These are phyloP conservation scores for Panaeolus papilionaceus DNA, from an alignment of 768 basidiomycete species.

Conservation along the genomic window DNA sequence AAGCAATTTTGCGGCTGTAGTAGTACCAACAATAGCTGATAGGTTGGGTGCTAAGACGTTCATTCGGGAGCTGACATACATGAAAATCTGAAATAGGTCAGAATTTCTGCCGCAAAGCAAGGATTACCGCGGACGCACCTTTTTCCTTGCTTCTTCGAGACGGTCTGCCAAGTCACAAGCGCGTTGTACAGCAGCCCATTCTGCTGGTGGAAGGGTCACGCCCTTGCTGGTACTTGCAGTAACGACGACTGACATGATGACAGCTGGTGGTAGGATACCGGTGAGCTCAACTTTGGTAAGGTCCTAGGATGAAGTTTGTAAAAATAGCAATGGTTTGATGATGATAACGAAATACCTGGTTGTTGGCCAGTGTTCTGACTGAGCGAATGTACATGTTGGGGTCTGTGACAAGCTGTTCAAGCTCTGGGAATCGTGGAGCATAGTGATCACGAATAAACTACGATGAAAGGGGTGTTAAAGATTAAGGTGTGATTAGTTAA, in stretches of 20 bases:
- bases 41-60: conserved; percentile 98
- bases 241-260: conserved; percentile 95
- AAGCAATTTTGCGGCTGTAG: conserved; percentile 96
- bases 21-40: conserved; percentile 97
- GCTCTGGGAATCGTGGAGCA: conserved; percentile 91
- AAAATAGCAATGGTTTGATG: not conserved
- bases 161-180: conserved; percentile 91
- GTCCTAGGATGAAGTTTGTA: conserved; percentile 55
- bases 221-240: conserved; percentile 94
- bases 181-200: conserved; percentile 82
- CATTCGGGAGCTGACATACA: conserved; percentile 99
- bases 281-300: conserved; percentile 85
- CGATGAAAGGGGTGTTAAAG: conserved; percentile 59
- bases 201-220: conserved; percentile 64
- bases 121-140: conserved; percentile 48
- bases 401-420: conserved; percentile 94
- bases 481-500: conserved; percentile 21
- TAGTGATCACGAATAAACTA: conserved; percentile 90
- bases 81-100: conserved; percentile 74
- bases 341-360: conserved; percentile 56
- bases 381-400: conserved; percentile 92
- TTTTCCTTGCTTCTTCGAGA: conserved; percentile 89
- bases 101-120: conserved; percentile 12
- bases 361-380: conserved; percentile 87
- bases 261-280: conserved; percentile 83